phyloP scores from a whole-genome alignment of 306 rosid species.

The Malus sieversii region DNA sequence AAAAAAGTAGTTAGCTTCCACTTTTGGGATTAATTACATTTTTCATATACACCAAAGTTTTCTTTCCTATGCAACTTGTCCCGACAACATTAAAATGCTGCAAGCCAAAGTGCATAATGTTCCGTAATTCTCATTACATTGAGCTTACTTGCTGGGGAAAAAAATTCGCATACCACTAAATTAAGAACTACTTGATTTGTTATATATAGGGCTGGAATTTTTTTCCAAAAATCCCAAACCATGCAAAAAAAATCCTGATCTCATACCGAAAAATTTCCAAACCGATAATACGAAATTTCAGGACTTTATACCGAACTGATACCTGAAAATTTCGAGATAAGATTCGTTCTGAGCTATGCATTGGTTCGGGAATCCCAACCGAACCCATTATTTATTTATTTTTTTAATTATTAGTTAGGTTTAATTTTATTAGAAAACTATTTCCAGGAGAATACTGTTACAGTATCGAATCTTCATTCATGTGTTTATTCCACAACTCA shows the following conservation, averaged over 20 bases:
- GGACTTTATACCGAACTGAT: no score
- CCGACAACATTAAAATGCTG: neutral
- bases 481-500: slow-evolving; percentile 32
- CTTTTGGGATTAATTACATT: neutral
- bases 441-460: neutral
- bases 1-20: neutral
- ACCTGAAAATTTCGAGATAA: no score
- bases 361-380: no score
- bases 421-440: neutral
- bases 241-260: no score
- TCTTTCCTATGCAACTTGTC: neutral
- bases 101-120: neutral
- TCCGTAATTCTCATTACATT: neutral
- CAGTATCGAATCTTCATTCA: neutral
- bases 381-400: no score
- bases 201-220: neutral
- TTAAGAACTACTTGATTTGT: neutral
- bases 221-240: no score
- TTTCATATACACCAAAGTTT: neutral
- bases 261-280: no score
- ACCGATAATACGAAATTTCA: no score
- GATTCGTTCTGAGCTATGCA: no score
- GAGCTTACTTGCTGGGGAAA: neutral
- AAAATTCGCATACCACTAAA: neutral
- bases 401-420: no score